A percentile compares a stretch with the other conserved stretches of the same genome.
Evolutionary conservation across 768 basidiomycete genomes (phyloP).

Genomic region (Pisolithus albus): DNA sequence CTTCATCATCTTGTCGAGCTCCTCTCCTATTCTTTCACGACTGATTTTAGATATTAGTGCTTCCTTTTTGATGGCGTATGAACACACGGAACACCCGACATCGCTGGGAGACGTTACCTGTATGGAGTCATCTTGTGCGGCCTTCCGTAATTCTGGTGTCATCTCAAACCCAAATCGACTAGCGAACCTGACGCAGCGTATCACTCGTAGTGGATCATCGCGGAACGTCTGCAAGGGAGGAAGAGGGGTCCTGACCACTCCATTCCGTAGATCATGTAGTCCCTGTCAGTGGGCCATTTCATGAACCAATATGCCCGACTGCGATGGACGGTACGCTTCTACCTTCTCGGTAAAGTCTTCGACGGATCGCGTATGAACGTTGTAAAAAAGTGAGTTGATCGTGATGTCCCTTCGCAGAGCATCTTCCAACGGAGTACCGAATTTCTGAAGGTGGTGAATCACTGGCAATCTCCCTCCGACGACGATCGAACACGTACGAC

Average conservation of each 20-base stretch:
- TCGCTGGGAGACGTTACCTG: slow-evolving; percentile 38
- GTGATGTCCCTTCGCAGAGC: slow-evolving; percentile 88
- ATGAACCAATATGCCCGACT: slow-evolving; percentile 4
- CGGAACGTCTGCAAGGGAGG: slow-evolving; percentile 81
- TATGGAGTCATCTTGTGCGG: slow-evolving; percentile 54
- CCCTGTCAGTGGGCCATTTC: slow-evolving; percentile 44
- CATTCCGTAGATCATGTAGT: slow-evolving; percentile 70
- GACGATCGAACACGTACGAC: slow-evolving; percentile 49
- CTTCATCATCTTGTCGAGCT: slow-evolving; percentile 91
- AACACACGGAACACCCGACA: not conserved
- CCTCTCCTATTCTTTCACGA: slow-evolving; percentile 86
- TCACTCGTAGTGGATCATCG: slow-evolving; percentile 91
- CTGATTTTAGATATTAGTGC: slow-evolving; percentile 76
- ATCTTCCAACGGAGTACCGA: slow-evolving; percentile 90
- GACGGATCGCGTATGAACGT: slow-evolving; percentile 76
- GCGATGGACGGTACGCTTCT: slow-evolving; percentile 1
- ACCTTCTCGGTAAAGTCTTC: slow-evolving; percentile 87
- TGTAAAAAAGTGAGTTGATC: slow-evolving; percentile 95
- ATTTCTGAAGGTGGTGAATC: slow-evolving; percentile 44
- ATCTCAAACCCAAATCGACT: slow-evolving; percentile 83
- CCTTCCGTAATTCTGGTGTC: slow-evolving; percentile 56
- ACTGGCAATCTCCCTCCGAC: not conserved
- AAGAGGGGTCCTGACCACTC: slow-evolving; percentile 83
- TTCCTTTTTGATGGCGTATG: slow-evolving; percentile 31
- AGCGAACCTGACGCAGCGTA: slow-evolving; percentile 87